Conservation (phyloP, 768 basidiomycete genomes). For the Psilocybe azurescens region DNA sequence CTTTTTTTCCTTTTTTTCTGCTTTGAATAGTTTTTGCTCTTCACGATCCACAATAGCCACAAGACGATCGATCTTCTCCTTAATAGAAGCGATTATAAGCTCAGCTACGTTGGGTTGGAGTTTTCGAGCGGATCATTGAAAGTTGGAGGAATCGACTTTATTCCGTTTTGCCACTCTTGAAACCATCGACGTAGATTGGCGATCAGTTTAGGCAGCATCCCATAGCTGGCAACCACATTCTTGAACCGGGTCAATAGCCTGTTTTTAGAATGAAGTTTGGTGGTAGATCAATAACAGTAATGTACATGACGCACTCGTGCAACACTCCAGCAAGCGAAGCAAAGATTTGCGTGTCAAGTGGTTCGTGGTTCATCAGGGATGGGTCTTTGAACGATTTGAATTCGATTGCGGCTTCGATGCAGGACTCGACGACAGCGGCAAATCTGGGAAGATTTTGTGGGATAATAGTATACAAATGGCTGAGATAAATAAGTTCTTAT, state of each 20-base stretch:
- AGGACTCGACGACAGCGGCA: slow-evolving; percentile 42
- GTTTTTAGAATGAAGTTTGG: neutral
- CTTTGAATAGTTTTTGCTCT: slow-evolving; percentile 36
- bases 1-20: slow-evolving; percentile 20
- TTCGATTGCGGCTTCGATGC: slow-evolving; percentile 42
- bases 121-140: slow-evolving; percentile 52
- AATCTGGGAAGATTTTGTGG: slow-evolving; percentile 51
- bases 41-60: slow-evolving; percentile 58
- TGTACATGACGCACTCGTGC: slow-evolving; percentile 48
- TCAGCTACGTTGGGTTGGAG: slow-evolving; percentile 34
- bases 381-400: slow-evolving; percentile 41
- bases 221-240: slow-evolving; percentile 52
- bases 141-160: slow-evolving; percentile 38
- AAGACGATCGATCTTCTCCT: slow-evolving; percentile 37
- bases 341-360: slow-evolving; percentile 48
- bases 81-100: slow-evolving; percentile 42
- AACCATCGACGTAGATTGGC: slow-evolving; percentile 50
- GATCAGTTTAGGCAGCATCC: slow-evolving; percentile 46
- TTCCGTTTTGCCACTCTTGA: slow-evolving; percentile 48
- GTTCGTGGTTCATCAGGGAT: slow-evolving; percentile 10
- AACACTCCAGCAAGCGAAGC: slow-evolving; percentile 50
- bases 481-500: slow-evolving; percentile 22
- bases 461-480: slow-evolving; percentile 50
- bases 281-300: slow-evolving; percentile 20
- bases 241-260: slow-evolving; percentile 67